Evolutionary conservation across 73 alveolate genomes (phyloP).

Genomic region (Tetrahymena malaccensis): DNA sequence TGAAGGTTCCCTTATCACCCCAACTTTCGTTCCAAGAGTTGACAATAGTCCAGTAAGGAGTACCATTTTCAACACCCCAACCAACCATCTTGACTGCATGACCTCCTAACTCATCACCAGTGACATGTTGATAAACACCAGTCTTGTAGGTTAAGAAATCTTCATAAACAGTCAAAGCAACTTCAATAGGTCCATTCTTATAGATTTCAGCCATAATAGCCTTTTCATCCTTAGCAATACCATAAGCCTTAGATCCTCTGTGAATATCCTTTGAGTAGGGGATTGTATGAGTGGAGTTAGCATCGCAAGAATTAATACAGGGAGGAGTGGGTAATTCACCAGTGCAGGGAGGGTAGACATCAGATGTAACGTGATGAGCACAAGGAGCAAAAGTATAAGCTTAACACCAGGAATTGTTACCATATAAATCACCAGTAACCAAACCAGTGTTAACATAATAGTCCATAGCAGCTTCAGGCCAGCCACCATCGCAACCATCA

Average conservation of each 20-base stretch:
- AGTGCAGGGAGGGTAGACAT: constrained; percentile 21
- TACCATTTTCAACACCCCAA: constrained; percentile 78
- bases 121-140: constrained; percentile 81
- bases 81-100: constrained; percentile 91
- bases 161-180: constrained; percentile 82
- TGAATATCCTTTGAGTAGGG: constrained; percentile 28
- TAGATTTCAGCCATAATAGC: constrained; percentile 46
- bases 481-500: constrained; percentile 91
- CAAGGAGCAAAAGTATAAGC: constrained; percentile 60
- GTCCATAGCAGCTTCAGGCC: constrained; percentile 70
- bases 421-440: constrained; percentile 52
- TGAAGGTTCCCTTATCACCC: constrained; percentile 69
- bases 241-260: constrained; percentile 31
- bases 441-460: constrained; percentile 62
- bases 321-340: constrained; percentile 38
- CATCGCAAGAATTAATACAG: constrained; percentile 58
- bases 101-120: constrained; percentile 82
- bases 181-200: constrained; percentile 87
- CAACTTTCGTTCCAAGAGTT: constrained; percentile 71
- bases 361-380: constrained; percentile 42
- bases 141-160: constrained; percentile 77
- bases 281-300: constrained; percentile 27
- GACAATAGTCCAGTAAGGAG: constrained; percentile 63
- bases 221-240: constrained; percentile 33
- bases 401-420: constrained; percentile 51